These are phyloP conservation scores for Mortierella sp. DNA, from an alignment of 371 early-diverging fungal species.

Conservation along the genomic window DNA sequence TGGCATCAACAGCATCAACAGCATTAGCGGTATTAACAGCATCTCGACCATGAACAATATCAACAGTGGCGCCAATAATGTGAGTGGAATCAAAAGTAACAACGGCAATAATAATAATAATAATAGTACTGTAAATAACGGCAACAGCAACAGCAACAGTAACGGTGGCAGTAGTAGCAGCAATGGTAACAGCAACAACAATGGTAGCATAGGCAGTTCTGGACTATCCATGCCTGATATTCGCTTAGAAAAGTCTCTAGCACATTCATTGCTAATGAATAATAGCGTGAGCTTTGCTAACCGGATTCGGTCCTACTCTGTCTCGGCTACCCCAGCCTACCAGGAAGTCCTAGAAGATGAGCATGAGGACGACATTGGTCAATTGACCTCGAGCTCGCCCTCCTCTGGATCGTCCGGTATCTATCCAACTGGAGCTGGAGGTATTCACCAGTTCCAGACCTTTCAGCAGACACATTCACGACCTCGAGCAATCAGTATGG, in stretches of 20 bases:
- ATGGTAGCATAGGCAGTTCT: constrained; percentile 15
- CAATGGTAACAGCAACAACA: constrained; percentile 2
- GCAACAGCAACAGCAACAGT: constrained; percentile 31
- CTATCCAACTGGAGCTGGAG: constrained; percentile 60
- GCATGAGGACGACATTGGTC: constrained; percentile 52
- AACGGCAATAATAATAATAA: constrained; percentile 8
- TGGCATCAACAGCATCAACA: constrained; percentile 39
- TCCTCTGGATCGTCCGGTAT: constrained; percentile 55
- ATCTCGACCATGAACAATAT: constrained; percentile 40
- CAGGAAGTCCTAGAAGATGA: constrained; percentile 59
- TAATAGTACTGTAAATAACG: constrained; percentile 13
- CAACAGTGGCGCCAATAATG: not conserved
- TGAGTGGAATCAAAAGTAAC: constrained; percentile 43
- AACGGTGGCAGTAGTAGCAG: constrained; percentile 9
- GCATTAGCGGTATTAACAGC: constrained; percentile 42
- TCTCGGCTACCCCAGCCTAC: constrained; percentile 74
- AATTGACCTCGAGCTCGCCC: constrained; percentile 49
- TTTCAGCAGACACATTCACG: constrained; percentile 60
- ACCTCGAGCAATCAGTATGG: constrained; percentile 73
- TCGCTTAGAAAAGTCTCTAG: constrained; percentile 58
- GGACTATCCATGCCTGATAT: constrained; percentile 57
- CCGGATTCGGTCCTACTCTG: constrained; percentile 81
- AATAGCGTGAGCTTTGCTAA: constrained; percentile 52
- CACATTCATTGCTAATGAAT: constrained; percentile 59
- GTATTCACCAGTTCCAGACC: constrained; percentile 62